A percentile compares a stretch with the other conserved stretches of the same genome.
Conservation (phyloP, 208 protist species). For the Crithidia mellificae region DNA sequence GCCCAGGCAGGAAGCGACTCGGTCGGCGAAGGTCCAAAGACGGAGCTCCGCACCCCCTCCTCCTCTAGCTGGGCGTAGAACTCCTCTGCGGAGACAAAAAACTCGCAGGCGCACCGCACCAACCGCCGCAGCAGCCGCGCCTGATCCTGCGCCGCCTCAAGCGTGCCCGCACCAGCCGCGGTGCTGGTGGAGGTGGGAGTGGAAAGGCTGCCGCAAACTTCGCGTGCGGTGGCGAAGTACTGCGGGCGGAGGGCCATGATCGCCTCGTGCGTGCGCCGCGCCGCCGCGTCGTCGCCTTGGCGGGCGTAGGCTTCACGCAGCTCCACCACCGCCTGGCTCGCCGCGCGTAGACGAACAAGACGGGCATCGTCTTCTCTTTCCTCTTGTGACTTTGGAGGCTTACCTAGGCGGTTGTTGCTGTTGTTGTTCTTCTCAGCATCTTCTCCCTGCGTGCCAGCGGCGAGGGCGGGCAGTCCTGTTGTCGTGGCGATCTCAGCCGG, state of each 20-base stretch:
- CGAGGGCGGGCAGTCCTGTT: neutral
- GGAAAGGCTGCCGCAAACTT: slow-evolving; percentile 4
- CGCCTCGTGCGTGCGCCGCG: slow-evolving; percentile 14
- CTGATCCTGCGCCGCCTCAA: neutral
- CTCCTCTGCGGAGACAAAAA: slow-evolving; percentile 38
- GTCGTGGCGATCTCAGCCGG: neutral
- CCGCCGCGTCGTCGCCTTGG: slow-evolving; percentile 9
- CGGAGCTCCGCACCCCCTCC: slow-evolving; percentile 16
- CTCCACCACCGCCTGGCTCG: slow-evolving; percentile 4
- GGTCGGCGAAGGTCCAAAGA: slow-evolving; percentile 22
- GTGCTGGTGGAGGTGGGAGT: neutral
- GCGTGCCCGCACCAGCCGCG: neutral
- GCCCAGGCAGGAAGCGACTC: slow-evolving; percentile 37
- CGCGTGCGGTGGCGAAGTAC: slow-evolving; percentile 4
- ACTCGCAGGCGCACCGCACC: slow-evolving; percentile 18
- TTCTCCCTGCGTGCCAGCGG: too few relatives aligned
- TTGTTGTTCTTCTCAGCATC: neutral
- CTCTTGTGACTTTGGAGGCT: neutral
- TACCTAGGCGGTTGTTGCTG: neutral
- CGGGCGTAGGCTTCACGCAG: slow-evolving; percentile 14
- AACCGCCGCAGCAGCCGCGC: slow-evolving; percentile 15
- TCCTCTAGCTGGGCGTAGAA: slow-evolving; percentile 43
- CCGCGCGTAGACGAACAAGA: slow-evolving; percentile 12
- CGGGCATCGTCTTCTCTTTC: slow-evolving; percentile 11
- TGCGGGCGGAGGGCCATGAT: slow-evolving; percentile 21